These are phyloP conservation scores for Vigna hirtella DNA, from an alignment of 306 rosid species.

Conservation along the genomic window DNA sequence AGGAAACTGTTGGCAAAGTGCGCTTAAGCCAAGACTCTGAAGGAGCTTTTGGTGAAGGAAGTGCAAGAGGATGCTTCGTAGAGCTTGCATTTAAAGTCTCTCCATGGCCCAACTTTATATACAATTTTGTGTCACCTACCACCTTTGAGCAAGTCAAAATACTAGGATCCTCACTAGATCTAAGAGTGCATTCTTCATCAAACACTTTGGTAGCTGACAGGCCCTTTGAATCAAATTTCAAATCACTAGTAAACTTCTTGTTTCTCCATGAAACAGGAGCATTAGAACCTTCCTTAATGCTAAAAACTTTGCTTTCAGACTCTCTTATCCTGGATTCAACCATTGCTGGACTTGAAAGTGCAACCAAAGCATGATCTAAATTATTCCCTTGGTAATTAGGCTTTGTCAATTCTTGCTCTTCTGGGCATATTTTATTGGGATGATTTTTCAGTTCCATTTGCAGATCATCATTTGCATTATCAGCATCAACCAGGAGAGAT, in stretches of 20 bases:
- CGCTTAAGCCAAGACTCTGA: slow-evolving; percentile 94
- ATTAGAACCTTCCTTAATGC: slow-evolving; percentile 29
- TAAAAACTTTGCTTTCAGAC: slow-evolving; percentile 46
- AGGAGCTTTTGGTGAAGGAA: slow-evolving; percentile 85
- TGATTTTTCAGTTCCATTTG: slow-evolving; percentile 43
- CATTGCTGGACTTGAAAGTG: slow-evolving; percentile 40
- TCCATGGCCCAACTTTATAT: slow-evolving; percentile 36
- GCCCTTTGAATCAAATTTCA: slow-evolving; percentile 40
- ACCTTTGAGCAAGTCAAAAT: slow-evolving; percentile 46
- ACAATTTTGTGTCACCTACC: slow-evolving; percentile 32
- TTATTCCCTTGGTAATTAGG: slow-evolving; percentile 42
- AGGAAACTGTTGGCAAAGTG: slow-evolving; percentile 70
- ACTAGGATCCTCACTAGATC: slow-evolving; percentile 39
- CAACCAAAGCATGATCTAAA: slow-evolving; percentile 33
- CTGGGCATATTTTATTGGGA: slow-evolving; percentile 40
- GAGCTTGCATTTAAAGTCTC: slow-evolving; percentile 37
- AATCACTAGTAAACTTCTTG: slow-evolving; percentile 35
- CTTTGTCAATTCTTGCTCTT: slow-evolving; percentile 48
- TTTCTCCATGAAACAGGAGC: slow-evolving; percentile 43
- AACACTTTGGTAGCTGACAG: slow-evolving; percentile 39
- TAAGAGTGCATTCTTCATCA: slow-evolving; percentile 32
- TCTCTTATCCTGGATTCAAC: slow-evolving; percentile 46
- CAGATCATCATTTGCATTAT: slow-evolving; percentile 40
- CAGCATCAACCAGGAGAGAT: slow-evolving; percentile 41
- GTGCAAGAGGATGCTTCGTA: slow-evolving; percentile 59